These are phyloP conservation scores for Angophora floribunda DNA, from an alignment of 345 rosid genomes.

Conservation along the genomic window DNA sequence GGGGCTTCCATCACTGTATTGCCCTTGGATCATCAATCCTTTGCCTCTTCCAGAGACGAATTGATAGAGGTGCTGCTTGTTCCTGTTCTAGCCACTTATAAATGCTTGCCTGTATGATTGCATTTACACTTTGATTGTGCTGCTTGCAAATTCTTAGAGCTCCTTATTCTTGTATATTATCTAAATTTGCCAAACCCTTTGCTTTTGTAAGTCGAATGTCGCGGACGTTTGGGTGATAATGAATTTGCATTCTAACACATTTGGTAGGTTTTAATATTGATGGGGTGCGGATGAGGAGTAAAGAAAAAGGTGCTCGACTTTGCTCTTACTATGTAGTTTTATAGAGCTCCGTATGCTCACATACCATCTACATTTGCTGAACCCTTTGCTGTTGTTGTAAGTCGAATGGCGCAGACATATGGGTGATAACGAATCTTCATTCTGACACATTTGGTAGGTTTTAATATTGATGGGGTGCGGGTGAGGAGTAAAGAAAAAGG, in stretches of 20 bases:
- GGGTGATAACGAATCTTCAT: background rate
- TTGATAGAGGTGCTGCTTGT: conserved; percentile 36
- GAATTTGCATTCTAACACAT: background rate
- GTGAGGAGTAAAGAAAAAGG: background rate
- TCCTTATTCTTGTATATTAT: background rate
- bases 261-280: background rate
- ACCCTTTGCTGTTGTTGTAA: background rate
- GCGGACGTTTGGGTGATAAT: background rate
- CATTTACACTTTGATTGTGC: background rate
- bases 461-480: background rate
- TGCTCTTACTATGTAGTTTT: background rate
- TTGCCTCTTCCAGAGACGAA: conserved; percentile 46
- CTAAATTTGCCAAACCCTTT: background rate
- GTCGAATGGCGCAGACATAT: background rate
- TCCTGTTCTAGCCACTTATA: background rate
- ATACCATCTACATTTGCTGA: background rate
- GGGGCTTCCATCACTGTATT: conserved; percentile 35
- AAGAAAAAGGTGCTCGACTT: background rate
- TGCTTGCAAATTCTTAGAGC: background rate
- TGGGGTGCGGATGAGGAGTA: background rate
- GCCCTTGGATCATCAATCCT: conserved; percentile 43
- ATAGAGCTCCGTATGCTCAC: background rate
- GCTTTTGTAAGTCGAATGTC: background rate
- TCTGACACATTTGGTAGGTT: background rate
- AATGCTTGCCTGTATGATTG: background rate